Evolutionary conservation across 2,329 filamentous ascomycete genomes (phyloP).

Genomic region (Claviceps purpurea): DNA sequence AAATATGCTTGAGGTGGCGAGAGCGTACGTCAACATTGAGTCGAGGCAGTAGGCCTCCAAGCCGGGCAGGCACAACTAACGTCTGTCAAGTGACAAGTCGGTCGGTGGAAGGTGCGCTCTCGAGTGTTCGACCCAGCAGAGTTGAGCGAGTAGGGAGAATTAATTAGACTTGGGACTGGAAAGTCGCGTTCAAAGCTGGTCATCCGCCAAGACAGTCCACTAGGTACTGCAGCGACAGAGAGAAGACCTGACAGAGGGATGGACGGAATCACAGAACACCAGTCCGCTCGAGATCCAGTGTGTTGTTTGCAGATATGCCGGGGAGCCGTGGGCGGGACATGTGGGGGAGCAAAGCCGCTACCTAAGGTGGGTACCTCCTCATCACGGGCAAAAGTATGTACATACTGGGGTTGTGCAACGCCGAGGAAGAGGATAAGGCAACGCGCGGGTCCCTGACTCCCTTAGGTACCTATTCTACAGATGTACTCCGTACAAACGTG

Average conservation of each 20-base stretch:
- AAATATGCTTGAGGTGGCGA: not conserved
- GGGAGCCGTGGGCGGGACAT: not conserved
- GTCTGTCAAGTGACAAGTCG: not conserved
- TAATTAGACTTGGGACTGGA: not conserved
- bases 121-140: not conserved
- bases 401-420: not conserved
- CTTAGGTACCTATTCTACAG: not conserved
- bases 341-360: not conserved
- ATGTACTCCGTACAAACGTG: not conserved
- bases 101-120: not conserved
- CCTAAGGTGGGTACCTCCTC: not conserved
- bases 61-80: not conserved
- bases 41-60: conserved; percentile 5
- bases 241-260: not conserved
- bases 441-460: no score
- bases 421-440: not conserved
- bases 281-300: not conserved
- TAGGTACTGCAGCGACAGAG: not conserved
- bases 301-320: not conserved
- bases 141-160: not conserved
- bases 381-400: not conserved
- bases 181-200: not conserved
- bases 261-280: not conserved
- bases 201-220: not conserved
- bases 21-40: conserved; percentile 16